These are phyloP conservation scores for Colletotrichum salicis DNA, from an alignment of 2,329 filamentous ascomycete genomes.

Conservation along the genomic window DNA sequence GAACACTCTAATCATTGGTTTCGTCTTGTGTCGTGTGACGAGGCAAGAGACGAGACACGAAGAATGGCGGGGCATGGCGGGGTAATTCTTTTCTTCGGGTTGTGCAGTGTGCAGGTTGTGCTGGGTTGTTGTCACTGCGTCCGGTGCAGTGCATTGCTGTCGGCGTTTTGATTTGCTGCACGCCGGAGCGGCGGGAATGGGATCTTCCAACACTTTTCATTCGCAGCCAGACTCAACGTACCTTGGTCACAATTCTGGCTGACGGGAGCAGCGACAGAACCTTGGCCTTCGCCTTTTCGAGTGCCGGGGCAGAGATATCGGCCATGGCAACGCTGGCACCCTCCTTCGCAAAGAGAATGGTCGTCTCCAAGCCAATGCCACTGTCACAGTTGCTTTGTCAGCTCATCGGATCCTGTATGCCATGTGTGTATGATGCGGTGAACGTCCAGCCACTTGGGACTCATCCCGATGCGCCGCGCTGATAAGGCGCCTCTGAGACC, in stretches of 20 bases:
- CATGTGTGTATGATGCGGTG: background rate
- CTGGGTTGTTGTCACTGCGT: background rate
- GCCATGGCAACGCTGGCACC: conserved; percentile 87
- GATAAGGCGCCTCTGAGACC: conserved; percentile 19
- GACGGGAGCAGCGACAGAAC: conserved; percentile 77
- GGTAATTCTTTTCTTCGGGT: conserved; percentile 17
- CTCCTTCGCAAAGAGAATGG: conserved; percentile 89
- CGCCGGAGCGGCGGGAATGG: conserved; percentile 24
- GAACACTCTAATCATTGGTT: background rate
- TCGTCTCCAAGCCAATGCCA: conserved; percentile 92
- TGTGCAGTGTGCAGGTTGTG: background rate
- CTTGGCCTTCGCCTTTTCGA: conserved; percentile 81
- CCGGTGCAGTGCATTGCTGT: conserved; percentile 38
- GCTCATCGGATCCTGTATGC: conserved; percentile 11
- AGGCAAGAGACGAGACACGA: background rate
- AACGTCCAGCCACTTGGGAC: conserved; percentile 12
- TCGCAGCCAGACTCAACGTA: conserved; percentile 44
- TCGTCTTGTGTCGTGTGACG: background rate
- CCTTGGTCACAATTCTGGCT: conserved; percentile 70
- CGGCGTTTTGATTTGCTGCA: conserved; percentile 4
- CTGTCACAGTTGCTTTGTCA: conserved; percentile 55
- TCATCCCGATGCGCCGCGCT: conserved; percentile 5
- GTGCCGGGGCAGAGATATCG: conserved; percentile 82
- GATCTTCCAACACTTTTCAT: conserved; percentile 16
- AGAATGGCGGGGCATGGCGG: conserved; percentile 25